A percentile compares a stretch with the other conserved stretches of the same genome.
These are phyloP conservation scores for Yarrowia deformans DNA, from an alignment of 805 yeast species.

Conservation along the genomic window DNA sequence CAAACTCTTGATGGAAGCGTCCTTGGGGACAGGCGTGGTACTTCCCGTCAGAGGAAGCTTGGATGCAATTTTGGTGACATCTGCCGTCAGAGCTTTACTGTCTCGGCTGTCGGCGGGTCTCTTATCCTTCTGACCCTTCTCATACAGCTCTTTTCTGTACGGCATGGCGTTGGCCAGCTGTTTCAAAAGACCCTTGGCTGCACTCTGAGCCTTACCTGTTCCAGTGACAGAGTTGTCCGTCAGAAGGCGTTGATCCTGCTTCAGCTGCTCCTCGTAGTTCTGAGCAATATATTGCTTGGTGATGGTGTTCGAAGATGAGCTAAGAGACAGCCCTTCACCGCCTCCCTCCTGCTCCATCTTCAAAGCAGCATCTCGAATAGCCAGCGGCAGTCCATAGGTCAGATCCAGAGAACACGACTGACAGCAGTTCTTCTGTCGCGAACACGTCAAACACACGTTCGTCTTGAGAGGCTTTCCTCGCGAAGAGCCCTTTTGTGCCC, in stretches of 20 bases:
- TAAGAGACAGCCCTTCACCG: conserved; percentile 47
- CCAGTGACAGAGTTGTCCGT: conserved; percentile 43
- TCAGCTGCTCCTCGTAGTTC: conserved; percentile 52
- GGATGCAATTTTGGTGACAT: conserved; percentile 60
- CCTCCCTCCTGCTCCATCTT: conserved; percentile 66
- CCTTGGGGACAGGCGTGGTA: conserved; percentile 55
- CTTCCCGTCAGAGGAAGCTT: conserved; percentile 70
- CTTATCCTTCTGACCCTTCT: conserved; percentile 25
- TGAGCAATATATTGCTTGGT: conserved; percentile 65
- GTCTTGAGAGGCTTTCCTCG: conserved; percentile 52
- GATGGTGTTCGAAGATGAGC: conserved; percentile 60
- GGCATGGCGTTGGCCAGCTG: conserved; percentile 54
- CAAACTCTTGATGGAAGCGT: conserved; percentile 59
- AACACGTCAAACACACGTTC: conserved; percentile 78
- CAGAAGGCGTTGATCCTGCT: conserved; percentile 43
- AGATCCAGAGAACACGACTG: conserved; percentile 87
- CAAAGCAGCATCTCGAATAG: conserved; percentile 79
- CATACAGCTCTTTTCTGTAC: conserved; percentile 45
- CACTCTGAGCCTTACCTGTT: conserved; percentile 48
- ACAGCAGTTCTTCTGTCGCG: conserved; percentile 81
- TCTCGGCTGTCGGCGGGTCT: conserved; percentile 42
- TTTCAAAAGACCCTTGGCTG: conserved; percentile 61
- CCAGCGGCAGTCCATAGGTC: conserved; percentile 78
- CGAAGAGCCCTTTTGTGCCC: conserved; percentile 52
- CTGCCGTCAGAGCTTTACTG: conserved; percentile 48